Percentiles rank a stretch among this genome's conserved stretches.
phyloP scores from a whole-genome alignment of 768 basidiomycete genomes.

The Leccinum imitatum region DNA sequence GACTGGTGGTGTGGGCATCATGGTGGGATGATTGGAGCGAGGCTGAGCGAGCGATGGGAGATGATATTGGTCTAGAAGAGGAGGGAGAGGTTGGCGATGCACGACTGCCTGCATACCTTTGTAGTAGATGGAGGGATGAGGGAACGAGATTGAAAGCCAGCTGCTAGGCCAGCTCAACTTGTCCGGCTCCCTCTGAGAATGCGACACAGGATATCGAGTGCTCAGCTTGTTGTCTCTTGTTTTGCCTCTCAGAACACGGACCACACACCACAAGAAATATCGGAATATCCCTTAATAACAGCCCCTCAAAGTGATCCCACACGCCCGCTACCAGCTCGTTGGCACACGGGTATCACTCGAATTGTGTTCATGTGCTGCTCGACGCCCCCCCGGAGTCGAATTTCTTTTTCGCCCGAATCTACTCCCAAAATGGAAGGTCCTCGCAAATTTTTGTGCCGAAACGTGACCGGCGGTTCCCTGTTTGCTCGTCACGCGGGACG shows the following conservation, averaged over 20 bases:
- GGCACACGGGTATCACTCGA: neutral
- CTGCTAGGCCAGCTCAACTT: conserved; percentile 30
- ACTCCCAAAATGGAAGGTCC: conserved; percentile 12
- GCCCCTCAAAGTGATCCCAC: neutral
- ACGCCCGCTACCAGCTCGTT: neutral
- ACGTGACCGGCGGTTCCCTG: conserved; percentile 28
- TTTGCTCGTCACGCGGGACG: conserved; percentile 31
- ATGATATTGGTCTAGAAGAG: conserved; percentile 64
- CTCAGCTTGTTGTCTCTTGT: conserved; percentile 29
- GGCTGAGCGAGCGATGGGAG: conserved; percentile 53
- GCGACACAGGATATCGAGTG: conserved; percentile 32
- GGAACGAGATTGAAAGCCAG: conserved; percentile 38
- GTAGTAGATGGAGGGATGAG: conserved; percentile 42
- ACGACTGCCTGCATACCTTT: conserved; percentile 72
- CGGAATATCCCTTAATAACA: neutral
- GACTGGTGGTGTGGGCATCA: conserved; percentile 70
- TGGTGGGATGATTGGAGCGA: conserved; percentile 47
- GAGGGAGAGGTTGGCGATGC: conserved; percentile 57
- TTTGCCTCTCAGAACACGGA: conserved; percentile 22
- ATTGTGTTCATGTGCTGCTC: neutral
- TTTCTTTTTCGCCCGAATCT: conserved; percentile 8
- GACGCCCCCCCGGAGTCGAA: neutral
- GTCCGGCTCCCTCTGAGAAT: conserved; percentile 31
- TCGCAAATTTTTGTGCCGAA: conserved; percentile 20
- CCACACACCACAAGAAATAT: neutral